Conservation (phyloP, 73 alveolate species). For the Strombidium stylifer region DNA sequence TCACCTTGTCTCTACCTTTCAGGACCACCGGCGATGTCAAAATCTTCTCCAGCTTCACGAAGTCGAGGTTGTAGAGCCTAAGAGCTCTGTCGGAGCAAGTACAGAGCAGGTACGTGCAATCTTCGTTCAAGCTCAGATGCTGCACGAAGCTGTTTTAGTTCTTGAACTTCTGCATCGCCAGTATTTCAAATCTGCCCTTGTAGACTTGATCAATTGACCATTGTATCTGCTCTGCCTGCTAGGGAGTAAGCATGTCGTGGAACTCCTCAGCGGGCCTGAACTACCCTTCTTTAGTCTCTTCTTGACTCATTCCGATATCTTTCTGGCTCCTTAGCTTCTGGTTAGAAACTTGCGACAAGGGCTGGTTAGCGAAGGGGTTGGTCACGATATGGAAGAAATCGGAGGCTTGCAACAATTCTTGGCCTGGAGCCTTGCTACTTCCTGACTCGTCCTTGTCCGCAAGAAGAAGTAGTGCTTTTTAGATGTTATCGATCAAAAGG, state of each 20-base stretch:
- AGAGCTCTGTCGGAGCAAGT: slow-evolving; percentile 42
- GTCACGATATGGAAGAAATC: no score
- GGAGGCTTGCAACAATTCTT: no score
- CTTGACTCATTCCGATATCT: no score
- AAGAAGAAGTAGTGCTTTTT: no score
- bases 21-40: background rate
- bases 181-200: slow-evolving; percentile 4
- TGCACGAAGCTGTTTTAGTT: slow-evolving; percentile 1
- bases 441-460: no score
- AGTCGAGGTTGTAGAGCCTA: slow-evolving; percentile 27
- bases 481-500: no score
- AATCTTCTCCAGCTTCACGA: background rate
- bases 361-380: no score
- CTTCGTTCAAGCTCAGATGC: background rate
- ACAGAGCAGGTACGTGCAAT: slow-evolving; percentile 12
- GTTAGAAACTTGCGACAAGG: no score
- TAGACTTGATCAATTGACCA: slow-evolving; percentile 12
- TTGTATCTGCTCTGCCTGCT: background rate
- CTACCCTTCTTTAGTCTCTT: no score
- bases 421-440: no score
- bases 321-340: no score
- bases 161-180: slow-evolving; percentile 13
- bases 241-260: background rate
- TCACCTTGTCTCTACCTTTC: background rate
- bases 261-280: no score